Evolutionary conservation across 257 asterid genomes (phyloP).

Genomic region (Solanum etuberosum): DNA sequence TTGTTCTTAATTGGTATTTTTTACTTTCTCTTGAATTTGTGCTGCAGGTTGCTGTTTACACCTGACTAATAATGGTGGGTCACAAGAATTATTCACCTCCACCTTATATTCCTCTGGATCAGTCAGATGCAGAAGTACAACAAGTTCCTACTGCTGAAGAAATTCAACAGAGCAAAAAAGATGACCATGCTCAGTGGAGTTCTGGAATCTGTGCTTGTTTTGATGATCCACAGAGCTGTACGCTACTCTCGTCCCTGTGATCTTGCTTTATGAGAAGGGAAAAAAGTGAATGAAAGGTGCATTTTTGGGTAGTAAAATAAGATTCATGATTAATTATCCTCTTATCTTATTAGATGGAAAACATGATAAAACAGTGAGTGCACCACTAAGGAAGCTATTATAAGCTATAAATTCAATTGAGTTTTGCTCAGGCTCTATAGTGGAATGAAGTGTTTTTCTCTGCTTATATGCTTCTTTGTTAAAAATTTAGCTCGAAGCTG

Average conservation of each 20-base stretch:
- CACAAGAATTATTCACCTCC: conserved; percentile 61
- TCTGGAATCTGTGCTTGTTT: conserved; percentile 98
- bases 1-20: not conserved
- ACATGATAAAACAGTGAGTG: not conserved
- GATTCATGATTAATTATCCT: not conserved
- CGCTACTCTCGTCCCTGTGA: conserved; percentile 51
- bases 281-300: conserved; percentile 47
- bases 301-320: conserved; percentile 18
- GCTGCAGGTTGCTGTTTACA: not conserved
- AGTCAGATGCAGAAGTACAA: conserved; percentile 44
- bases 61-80: conserved; percentile 26
- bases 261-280: conserved; percentile 54
- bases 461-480: not conserved
- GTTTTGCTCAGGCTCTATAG: not conserved
- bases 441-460: not conserved
- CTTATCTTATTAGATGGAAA: not conserved
- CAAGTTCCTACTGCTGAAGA: conserved; percentile 20
- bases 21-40: not conserved
- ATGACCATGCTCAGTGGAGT: conserved; percentile 58
- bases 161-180: conserved; percentile 12
- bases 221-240: conserved; percentile 94
- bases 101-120: conserved; percentile 61
- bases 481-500: not conserved
- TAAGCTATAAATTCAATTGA: not conserved
- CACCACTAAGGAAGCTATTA: not conserved